A percentile compares a stretch with the other conserved stretches of the same genome.
phyloP scores from a whole-genome alignment of 208 protist genomes.

The Leishmania braziliensis region DNA sequence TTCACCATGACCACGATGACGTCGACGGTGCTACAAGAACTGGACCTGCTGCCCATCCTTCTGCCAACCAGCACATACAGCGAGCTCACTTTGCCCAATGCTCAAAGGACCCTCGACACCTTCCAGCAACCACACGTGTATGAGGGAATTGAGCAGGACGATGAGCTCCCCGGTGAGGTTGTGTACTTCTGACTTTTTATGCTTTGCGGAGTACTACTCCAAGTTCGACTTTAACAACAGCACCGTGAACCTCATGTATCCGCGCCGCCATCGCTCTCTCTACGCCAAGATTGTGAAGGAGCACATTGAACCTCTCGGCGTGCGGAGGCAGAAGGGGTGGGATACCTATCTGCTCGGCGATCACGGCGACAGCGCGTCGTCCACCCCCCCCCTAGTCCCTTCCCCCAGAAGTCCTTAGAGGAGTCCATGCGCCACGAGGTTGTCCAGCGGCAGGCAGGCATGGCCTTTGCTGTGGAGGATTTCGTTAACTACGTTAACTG shows the following conservation, averaged over 20 bases:
- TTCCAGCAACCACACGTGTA: slow-evolving; percentile 80
- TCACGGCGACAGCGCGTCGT: not conserved
- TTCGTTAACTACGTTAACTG: slow-evolving; percentile 92
- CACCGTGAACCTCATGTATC: slow-evolving; percentile 86
- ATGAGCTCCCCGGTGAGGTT: slow-evolving; percentile 85
- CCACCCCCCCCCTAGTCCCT: slow-evolving; percentile 26
- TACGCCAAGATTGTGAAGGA: slow-evolving; percentile 66
- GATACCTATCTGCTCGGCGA: slow-evolving; percentile 41
- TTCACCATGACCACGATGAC: slow-evolving; percentile 92
- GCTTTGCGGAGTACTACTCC: slow-evolving; percentile 89
- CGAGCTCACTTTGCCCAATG: slow-evolving; percentile 78
- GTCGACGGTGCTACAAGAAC: slow-evolving; percentile 91
- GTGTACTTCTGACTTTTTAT: slow-evolving; percentile 78
- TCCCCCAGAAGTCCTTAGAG: slow-evolving; percentile 60
- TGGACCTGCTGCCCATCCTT: slow-evolving; percentile 85
- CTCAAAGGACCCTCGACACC: slow-evolving; percentile 31
- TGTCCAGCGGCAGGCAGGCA: slow-evolving; percentile 54
- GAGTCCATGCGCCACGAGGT: slow-evolving; percentile 63
- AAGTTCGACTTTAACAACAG: slow-evolving; percentile 82
- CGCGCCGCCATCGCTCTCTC: slow-evolving; percentile 71
- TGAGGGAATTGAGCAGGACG: slow-evolving; percentile 70
- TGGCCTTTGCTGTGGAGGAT: slow-evolving; percentile 85
- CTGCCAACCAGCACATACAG: slow-evolving; percentile 65
- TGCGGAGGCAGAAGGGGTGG: slow-evolving; percentile 69
- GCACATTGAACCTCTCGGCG: slow-evolving; percentile 53